These are phyloP conservation scores for Arachis hypogaea DNA, from an alignment of 306 rosid genomes.

Conservation along the genomic window DNA sequence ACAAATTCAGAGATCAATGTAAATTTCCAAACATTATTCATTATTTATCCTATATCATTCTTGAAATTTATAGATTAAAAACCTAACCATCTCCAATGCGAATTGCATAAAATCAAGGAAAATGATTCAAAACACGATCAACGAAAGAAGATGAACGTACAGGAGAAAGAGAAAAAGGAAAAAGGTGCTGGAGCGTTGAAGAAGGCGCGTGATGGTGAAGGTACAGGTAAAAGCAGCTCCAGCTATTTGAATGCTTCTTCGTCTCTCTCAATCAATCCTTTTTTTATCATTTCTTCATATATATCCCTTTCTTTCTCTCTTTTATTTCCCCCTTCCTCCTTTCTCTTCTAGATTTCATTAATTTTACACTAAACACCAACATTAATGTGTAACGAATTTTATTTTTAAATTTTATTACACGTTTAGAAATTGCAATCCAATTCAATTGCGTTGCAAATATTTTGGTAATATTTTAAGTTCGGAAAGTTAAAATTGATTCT, in stretches of 20 bases:
- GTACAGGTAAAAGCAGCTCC: neutral
- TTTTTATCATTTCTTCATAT: too few relatives aligned
- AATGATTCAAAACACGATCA: slow-evolving; percentile 12
- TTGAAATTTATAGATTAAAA: slow-evolving; percentile 14
- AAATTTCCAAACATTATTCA: neutral
- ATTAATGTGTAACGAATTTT: too few relatives aligned
- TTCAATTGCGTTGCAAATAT: too few relatives aligned
- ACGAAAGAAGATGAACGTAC: slow-evolving; percentile 16
- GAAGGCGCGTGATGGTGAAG: neutral
- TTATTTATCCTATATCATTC: neutral
- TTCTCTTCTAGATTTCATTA: too few relatives aligned
- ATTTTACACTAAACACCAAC: too few relatives aligned
- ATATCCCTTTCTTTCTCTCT: neutral
- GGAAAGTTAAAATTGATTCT: neutral
- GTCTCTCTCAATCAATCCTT: neutral
- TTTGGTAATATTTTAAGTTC: too few relatives aligned
- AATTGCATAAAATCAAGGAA: slow-evolving; percentile 19
- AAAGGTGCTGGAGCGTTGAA: slow-evolving; percentile 18
- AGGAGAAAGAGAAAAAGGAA: neutral
- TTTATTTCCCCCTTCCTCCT: too few relatives aligned
- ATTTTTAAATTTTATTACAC: too few relatives aligned
- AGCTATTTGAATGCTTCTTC: neutral
- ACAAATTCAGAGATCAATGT: neutral
- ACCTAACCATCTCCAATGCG: neutral
- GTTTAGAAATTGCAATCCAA: too few relatives aligned